Conservation (phyloP, 148 eudicot genomes). For the Pouteria glomerata region DNA sequence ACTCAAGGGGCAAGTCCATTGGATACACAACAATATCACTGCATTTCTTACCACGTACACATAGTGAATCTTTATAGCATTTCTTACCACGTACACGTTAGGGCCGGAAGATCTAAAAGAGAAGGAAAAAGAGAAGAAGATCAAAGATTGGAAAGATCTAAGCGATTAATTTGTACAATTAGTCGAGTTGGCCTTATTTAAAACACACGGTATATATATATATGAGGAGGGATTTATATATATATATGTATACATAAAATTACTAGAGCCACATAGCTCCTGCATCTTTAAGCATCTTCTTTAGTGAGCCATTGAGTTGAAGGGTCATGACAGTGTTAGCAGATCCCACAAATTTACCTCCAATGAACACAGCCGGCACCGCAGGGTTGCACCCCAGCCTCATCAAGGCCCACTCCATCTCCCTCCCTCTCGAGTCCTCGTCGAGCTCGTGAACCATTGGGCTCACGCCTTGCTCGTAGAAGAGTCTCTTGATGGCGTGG, state of each 20-base stretch:
- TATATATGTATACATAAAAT: too few relatives aligned
- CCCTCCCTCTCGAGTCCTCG: conserved; percentile 32
- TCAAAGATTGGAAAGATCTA: too few relatives aligned
- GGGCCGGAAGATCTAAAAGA: background rate
- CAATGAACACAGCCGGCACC: conserved; percentile 46
- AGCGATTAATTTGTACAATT: too few relatives aligned
- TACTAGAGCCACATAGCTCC: conserved; percentile 43
- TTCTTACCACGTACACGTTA: background rate
- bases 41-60: too few relatives aligned
- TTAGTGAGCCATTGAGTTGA: conserved; percentile 35
- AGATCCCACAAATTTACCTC: conserved; percentile 38
- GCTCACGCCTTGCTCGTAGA: conserved; percentile 45
- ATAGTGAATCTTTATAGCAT: background rate
- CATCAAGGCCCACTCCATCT: conserved; percentile 35
- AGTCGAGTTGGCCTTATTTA: background rate
- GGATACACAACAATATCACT: too few relatives aligned
- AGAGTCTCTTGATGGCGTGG: conserved; percentile 43
- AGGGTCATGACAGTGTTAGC: conserved; percentile 37
- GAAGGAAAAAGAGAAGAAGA: too few relatives aligned
- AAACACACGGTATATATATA: background rate
- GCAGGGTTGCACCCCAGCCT: conserved; percentile 42
- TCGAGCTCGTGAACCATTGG: conserved; percentile 42
- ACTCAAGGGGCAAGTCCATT: too few relatives aligned
- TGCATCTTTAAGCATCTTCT: conserved; percentile 38
- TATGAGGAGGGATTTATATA: background rate